phyloP scores from a whole-genome alignment of 2,329 filamentous ascomycete genomes.

The Colletotrichum theobromicola region DNA sequence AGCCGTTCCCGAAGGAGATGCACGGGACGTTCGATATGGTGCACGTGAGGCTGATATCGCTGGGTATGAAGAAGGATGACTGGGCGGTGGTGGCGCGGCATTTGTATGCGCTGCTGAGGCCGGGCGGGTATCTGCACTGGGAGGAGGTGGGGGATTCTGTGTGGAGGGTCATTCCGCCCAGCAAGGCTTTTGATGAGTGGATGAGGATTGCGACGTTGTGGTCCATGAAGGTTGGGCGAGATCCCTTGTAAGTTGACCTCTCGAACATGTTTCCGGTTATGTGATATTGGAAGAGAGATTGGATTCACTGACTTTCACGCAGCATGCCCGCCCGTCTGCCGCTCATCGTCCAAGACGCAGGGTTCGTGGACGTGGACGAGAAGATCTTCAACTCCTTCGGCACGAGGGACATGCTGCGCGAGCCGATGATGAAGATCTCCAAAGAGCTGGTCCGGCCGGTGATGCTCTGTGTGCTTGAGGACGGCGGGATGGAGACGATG shows the following conservation, averaged over 20 bases:
- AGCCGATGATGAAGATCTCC: not conserved
- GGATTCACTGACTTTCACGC: not conserved
- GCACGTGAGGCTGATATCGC: conserved; percentile 13
- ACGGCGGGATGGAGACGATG: not conserved
- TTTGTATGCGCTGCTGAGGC: conserved; percentile 6
- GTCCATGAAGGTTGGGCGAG: not conserved
- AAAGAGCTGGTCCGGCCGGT: not conserved
- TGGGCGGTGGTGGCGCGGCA: conserved; percentile 16
- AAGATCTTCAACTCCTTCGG: not conserved
- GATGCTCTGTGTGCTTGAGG: not conserved
- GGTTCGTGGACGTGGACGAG: not conserved
- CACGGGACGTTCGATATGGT: conserved; percentile 21
- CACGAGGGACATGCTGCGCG: not conserved
- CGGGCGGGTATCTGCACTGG: conserved; percentile 23
- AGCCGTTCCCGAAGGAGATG: conserved; percentile 16
- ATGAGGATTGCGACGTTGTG: not conserved
- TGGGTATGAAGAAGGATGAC: conserved; percentile 18
- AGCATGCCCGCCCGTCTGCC: not conserved
- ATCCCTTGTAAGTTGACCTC: not conserved
- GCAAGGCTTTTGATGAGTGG: conserved; percentile 8
- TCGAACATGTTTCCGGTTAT: too few species aligned
- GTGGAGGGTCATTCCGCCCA: conserved; percentile 1
- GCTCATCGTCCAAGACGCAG: not conserved
- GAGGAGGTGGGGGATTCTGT: conserved; percentile 7
- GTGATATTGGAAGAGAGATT: not conserved